A percentile compares a stretch with the other conserved stretches of the same genome.
Conservation (phyloP, 257 asterid genomes). For the Solanum arcanum region DNA sequence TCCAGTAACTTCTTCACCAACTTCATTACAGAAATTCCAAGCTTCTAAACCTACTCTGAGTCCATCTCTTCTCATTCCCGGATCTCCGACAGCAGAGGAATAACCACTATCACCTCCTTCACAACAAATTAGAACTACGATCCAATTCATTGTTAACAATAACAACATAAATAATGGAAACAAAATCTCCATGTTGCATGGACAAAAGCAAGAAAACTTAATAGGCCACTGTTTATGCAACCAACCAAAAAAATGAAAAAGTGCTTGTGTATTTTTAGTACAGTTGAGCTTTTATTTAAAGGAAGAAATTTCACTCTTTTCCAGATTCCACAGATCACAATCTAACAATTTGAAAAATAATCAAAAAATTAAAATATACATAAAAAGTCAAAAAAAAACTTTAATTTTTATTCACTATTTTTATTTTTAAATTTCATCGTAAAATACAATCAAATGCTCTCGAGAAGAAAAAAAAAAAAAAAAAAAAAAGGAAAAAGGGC, state of each 20-base stretch:
- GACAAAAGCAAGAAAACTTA: neutral
- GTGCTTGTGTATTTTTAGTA: neutral
- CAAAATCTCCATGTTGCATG: neutral
- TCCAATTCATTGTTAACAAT: neutral
- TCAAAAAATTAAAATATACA: neutral
- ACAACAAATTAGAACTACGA: neutral
- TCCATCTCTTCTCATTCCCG: conserved; percentile 1
- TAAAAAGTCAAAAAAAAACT: too few species aligned
- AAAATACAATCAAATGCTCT: too few species aligned
- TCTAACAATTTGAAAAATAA: neutral
- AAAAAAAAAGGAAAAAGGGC: neutral
- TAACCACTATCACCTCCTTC: neutral
- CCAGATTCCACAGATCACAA: neutral
- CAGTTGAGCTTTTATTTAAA: neutral
- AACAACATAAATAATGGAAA: neutral
- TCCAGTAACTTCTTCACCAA: neutral
- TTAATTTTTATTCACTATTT: too few species aligned
- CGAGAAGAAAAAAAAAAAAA: too few species aligned
- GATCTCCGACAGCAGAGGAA: neutral
- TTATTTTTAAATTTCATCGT: too few species aligned
- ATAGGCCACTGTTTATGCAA: neutral
- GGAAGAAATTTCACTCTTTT: neutral
- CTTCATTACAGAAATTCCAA: conserved; percentile 9
- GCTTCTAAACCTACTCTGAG: conserved; percentile 1
- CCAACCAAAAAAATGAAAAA: neutral